Evolutionary conservation across 225 moss, liverwort and hornwort genomes (phyloP).

Genomic region (Marchantia paleacea): DNA sequence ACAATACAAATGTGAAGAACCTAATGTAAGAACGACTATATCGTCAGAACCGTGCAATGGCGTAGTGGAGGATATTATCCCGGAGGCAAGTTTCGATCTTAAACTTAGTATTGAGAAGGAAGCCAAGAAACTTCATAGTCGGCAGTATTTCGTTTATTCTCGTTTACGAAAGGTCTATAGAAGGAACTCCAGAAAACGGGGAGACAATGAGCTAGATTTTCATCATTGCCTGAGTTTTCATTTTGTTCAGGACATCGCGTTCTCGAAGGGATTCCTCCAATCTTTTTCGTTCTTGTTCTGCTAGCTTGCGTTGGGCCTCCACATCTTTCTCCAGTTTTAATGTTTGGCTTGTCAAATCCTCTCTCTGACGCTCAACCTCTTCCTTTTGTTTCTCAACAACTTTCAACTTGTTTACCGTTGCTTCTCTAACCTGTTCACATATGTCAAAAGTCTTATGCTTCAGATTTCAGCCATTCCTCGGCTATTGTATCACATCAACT

Average conservation of each 20-base stretch:
- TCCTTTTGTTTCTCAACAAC: slow-evolving; percentile 45
- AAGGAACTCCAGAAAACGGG: too few species aligned
- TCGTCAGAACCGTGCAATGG: neutral
- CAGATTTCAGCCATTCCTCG: neutral
- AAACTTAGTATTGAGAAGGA: too few species aligned
- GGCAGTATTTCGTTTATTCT: too few species aligned
- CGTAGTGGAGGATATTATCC: neutral
- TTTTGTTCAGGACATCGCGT: slow-evolving; percentile 63
- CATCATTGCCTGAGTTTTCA: slow-evolving; percentile 65
- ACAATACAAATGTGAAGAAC: neutral
- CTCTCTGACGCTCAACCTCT: slow-evolving; percentile 56
- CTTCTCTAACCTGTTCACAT: slow-evolving; percentile 54
- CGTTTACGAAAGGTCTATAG: too few species aligned
- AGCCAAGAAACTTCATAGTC: too few species aligned
- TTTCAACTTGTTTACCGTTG: slow-evolving; percentile 49
- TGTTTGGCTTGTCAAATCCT: slow-evolving; percentile 47
- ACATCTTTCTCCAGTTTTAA: slow-evolving; percentile 54
- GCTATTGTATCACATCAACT: neutral
- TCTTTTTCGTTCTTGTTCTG: slow-evolving; percentile 53
- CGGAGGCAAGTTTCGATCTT: neutral
- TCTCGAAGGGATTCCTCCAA: slow-evolving; percentile 63
- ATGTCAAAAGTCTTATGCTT: neutral
- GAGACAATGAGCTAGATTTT: too few species aligned
- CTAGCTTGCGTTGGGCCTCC: slow-evolving; percentile 55
- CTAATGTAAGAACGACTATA: too few species aligned